These are phyloP conservation scores for Lipomyces sp. DNA, from an alignment of 805 yeast genomes.

Conservation along the genomic window DNA sequence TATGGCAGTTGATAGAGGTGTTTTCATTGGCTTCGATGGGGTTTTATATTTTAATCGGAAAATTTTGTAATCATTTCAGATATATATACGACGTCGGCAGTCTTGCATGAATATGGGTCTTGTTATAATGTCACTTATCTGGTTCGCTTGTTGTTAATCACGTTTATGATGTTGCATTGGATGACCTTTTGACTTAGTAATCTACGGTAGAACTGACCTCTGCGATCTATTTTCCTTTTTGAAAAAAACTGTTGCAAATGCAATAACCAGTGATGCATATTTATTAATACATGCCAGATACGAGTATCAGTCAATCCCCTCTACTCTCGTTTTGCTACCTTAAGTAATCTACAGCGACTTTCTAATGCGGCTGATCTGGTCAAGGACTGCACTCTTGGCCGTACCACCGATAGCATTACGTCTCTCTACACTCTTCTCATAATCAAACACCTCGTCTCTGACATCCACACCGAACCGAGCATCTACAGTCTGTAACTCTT, in stretches of 20 bases:
- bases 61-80: background rate
- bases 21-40: background rate
- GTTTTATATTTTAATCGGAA: background rate
- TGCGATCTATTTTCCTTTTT: background rate
- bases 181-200: background rate
- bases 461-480: conserved; percentile 81
- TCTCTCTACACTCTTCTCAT: conserved; percentile 93
- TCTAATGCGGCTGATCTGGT: conserved; percentile 59
- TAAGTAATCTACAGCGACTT: conserved; percentile 20
- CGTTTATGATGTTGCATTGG: background rate
- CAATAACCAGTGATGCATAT: too few species aligned
- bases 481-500: conserved; percentile 81
- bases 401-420: conserved; percentile 98
- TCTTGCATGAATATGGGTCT: background rate
- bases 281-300: too few species aligned
- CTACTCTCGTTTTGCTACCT: background rate
- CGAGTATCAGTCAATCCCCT: background rate
- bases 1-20: background rate
- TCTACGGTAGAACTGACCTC: background rate
- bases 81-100: background rate
- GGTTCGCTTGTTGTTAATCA: background rate
- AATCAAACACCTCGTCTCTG: conserved; percentile 74
- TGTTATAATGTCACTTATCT: background rate
- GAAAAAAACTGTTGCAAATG: too few species aligned
- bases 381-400: conserved; percentile 83